A percentile compares a stretch with the other conserved stretches of the same genome.
These are phyloP conservation scores for Fusarium piperis DNA, from an alignment of 2,329 filamentous ascomycete species.

Conservation along the genomic window DNA sequence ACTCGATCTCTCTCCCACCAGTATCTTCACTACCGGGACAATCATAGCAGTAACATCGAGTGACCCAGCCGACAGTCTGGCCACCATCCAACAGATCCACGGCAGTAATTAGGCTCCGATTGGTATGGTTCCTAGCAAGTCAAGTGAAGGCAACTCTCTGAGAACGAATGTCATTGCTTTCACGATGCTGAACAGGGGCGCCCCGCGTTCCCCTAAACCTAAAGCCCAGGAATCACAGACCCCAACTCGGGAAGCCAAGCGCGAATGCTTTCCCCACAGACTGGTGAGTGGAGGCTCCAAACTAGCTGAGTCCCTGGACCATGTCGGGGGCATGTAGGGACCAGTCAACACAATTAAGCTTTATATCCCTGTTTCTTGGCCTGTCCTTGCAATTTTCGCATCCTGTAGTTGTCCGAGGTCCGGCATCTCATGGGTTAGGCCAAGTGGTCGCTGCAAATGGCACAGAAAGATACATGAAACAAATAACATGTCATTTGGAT, in stretches of 20 bases:
- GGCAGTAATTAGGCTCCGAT: too few species aligned
- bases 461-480: background rate
- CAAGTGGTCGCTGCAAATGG: background rate
- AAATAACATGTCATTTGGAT: background rate
- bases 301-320: background rate
- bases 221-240: background rate
- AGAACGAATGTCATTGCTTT: too few species aligned
- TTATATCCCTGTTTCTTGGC: background rate
- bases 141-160: too few species aligned
- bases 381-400: background rate
- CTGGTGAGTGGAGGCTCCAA: background rate
- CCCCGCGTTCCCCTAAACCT: too few species aligned
- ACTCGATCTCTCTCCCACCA: too few species aligned
- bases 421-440: background rate
- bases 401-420: background rate
- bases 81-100: too few species aligned
- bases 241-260: background rate
- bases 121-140: too few species aligned
- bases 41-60: too few species aligned
- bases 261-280: background rate
- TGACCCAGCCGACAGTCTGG: too few species aligned
- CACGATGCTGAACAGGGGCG: too few species aligned
- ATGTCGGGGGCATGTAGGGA: background rate
- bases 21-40: too few species aligned
- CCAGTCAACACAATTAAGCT: background rate